These are phyloP conservation scores for Ilyonectria sp. DNA, from an alignment of 2,329 filamentous ascomycete genomes.

Conservation along the genomic window DNA sequence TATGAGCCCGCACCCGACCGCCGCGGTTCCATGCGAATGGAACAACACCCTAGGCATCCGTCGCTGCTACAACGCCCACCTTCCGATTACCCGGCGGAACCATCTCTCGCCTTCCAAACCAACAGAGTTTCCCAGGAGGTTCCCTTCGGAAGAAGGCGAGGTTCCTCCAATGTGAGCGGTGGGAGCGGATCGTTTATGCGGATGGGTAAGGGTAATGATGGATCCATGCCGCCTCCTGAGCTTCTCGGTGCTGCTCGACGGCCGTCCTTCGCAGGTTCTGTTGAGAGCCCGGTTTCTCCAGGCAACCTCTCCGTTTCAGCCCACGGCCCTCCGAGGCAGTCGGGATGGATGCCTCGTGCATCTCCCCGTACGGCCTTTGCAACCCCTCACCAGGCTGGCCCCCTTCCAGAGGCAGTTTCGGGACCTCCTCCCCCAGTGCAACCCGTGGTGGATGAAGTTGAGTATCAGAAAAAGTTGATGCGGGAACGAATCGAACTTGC, in stretches of 20 bases:
- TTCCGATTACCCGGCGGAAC: constrained; percentile 81
- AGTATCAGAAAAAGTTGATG: constrained; percentile 81
- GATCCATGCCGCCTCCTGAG: constrained; percentile 59
- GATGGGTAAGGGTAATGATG: constrained; percentile 60
- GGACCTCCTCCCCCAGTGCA: constrained; percentile 51
- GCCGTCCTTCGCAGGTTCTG: constrained; percentile 65
- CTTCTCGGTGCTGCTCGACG: constrained; percentile 60
- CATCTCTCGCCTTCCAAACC: constrained; percentile 89
- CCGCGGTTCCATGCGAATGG: constrained; percentile 77
- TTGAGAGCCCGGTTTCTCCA: constrained; percentile 67
- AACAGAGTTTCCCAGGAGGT: constrained; percentile 77
- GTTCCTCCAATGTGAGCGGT: constrained; percentile 92
- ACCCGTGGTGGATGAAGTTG: constrained; percentile 69
- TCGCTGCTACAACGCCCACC: constrained; percentile 84
- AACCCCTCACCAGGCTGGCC: constrained; percentile 53
- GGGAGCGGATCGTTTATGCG: constrained; percentile 81
- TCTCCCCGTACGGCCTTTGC: constrained; percentile 62
- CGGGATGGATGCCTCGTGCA: constrained; percentile 51
- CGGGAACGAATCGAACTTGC: constrained; percentile 78
- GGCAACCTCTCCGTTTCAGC: constrained; percentile 43
- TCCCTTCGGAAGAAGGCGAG: constrained; percentile 81
- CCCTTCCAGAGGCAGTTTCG: constrained; percentile 50
- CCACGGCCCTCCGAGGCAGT: constrained; percentile 47
- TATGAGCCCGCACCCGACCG: constrained; percentile 92
- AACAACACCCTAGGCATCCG: constrained; percentile 78